Percentiles rank a stretch among this genome's conserved stretches.
Conservation (phyloP, 495 filamentous ascomycete species). For the Apodospora peruviana region DNA sequence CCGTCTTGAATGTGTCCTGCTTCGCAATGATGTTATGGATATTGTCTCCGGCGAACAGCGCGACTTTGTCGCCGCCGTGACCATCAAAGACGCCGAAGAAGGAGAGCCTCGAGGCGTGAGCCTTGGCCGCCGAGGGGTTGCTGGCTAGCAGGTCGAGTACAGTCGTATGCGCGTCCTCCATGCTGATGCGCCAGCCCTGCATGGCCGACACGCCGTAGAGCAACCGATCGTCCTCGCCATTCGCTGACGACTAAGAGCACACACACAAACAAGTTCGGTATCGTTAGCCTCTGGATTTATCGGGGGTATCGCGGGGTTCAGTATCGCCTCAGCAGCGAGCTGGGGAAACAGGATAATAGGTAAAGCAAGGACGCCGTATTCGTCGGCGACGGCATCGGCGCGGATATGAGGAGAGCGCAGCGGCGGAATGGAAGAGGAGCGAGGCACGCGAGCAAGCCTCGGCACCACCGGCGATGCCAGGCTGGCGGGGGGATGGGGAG, state of each 20-base stretch:
- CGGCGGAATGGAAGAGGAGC: too few species aligned
- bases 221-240: slow-evolving; percentile 88
- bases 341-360: too few species aligned
- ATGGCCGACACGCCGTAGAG: slow-evolving; percentile 93
- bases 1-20: slow-evolving; percentile 85
- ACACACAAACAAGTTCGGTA: slow-evolving; percentile 3
- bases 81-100: slow-evolving; percentile 99
- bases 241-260: slow-evolving; percentile 76
- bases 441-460: not conserved
- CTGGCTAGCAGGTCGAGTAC: slow-evolving; percentile 78
- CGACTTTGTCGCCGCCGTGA: slow-evolving; percentile 95
- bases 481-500: not conserved
- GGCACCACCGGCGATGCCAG: not conserved
- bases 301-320: not conserved
- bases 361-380: too few species aligned
- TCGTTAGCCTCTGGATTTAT: slow-evolving; percentile 10
- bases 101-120: slow-evolving; percentile 68
- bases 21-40: slow-evolving; percentile 91
- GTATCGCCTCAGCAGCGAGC: not conserved
- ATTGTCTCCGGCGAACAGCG: slow-evolving; percentile 84
- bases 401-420: too few species aligned
- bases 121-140: slow-evolving; percentile 51
- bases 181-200: slow-evolving; percentile 99
- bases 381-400: not conserved
- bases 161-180: slow-evolving; percentile 93